Conservation (phyloP, 2,329 filamentous ascomycete genomes). For the Aspergillus sergii region DNA sequence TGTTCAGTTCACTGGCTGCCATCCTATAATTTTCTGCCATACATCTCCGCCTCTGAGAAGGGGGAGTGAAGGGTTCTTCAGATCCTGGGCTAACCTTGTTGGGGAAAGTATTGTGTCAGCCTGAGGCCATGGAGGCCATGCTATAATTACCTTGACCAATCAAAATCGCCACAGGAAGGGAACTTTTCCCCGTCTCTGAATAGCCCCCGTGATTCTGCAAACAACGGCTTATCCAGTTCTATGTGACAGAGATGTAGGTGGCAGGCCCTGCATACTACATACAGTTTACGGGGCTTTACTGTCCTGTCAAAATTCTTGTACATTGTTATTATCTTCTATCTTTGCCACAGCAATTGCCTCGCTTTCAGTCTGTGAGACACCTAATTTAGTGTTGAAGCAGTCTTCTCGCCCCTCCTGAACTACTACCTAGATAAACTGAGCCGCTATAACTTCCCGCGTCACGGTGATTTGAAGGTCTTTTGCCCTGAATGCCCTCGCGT, state of each 20-base stretch:
- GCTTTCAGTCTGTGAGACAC: neutral
- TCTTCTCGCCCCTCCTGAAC: neutral
- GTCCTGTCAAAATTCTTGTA: neutral
- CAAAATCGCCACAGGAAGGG: too few species aligned
- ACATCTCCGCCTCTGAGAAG: too few species aligned
- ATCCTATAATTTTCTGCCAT: too few species aligned
- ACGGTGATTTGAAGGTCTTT: conserved; percentile 5
- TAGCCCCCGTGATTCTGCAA: neutral
- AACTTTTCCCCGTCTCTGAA: neutral
- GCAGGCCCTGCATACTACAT: neutral
- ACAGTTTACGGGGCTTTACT: neutral
- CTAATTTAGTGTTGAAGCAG: neutral
- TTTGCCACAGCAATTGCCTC: neutral
- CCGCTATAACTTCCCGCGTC: neutral
- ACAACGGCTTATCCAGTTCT: neutral
- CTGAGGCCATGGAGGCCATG: neutral
- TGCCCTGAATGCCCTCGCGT: conserved; percentile 31
- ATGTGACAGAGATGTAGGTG: neutral
- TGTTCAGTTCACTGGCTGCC: too few species aligned
- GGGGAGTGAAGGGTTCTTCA: too few species aligned
- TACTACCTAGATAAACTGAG: neutral
- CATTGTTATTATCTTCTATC: neutral
- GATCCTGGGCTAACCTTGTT: too few species aligned
- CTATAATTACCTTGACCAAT: neutral
- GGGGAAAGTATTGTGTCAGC: neutral